Evolutionary conservation across 768 basidiomycete species (phyloP).

Genomic region (Suillus discolor): DNA sequence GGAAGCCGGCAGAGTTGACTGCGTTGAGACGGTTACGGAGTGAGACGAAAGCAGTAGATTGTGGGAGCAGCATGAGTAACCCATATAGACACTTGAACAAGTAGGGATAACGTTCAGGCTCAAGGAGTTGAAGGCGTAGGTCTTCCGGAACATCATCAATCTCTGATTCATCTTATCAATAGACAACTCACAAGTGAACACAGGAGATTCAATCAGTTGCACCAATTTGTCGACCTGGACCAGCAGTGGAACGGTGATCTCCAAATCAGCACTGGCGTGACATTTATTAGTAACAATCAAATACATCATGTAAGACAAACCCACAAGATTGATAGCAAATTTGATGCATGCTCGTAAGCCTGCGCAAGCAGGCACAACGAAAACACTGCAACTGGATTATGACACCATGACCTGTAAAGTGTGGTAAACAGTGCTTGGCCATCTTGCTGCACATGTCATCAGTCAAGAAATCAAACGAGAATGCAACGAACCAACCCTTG

Average conservation of each 20-base stretch:
- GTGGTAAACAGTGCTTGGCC: conserved; percentile 95
- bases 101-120: conserved; percentile 95
- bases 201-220: conserved; percentile 96
- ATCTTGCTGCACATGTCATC: conserved; percentile 63
- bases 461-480: conserved; percentile 2
- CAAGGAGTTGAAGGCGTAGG: conserved; percentile 89
- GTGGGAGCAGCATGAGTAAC: conserved; percentile 93
- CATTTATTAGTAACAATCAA: conserved; percentile 6
- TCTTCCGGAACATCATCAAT: conserved; percentile 42
- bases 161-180: not conserved
- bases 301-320: conserved; percentile 24
- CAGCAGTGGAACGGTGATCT: conserved; percentile 92
- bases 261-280: conserved; percentile 80
- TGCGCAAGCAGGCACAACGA: conserved; percentile 96
- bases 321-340: conserved; percentile 93
- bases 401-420: conserved; percentile 97
- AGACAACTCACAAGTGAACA: conserved; percentile 83
- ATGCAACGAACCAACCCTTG: conserved; percentile 58
- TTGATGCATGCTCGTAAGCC: conserved; percentile 98
- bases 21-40: conserved; percentile 92
- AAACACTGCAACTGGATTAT: conserved; percentile 96
- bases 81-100: conserved; percentile 98
- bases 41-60: conserved; percentile 95
- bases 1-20: conserved; percentile 92
- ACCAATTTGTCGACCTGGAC: conserved; percentile 98